Conservation (phyloP, 2,329 filamentous ascomycete species). For the Nemania diffusa region DNA sequence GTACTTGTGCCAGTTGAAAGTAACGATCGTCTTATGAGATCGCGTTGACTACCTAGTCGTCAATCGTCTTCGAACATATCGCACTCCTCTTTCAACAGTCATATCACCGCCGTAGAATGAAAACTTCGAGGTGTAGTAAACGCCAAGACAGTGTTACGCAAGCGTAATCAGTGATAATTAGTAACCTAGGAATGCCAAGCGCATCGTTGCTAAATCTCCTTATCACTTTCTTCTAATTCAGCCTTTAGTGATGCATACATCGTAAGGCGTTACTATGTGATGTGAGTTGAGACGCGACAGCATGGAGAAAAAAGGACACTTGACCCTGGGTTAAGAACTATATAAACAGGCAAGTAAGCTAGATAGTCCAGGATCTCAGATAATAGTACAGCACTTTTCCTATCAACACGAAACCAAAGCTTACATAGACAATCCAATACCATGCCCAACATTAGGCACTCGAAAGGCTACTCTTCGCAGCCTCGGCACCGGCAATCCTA, state of each 20-base stretch:
- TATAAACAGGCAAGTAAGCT: neutral
- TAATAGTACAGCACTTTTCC: neutral
- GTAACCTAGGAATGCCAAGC: neutral
- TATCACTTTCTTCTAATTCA: neutral
- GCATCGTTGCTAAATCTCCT: neutral
- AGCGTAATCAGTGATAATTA: neutral
- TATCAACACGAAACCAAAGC: neutral
- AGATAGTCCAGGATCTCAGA: neutral
- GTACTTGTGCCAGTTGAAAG: no score
- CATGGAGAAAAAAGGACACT: neutral
- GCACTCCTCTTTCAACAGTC: no score
- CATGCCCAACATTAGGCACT: neutral
- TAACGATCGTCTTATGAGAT: no score
- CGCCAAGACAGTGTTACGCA: neutral
- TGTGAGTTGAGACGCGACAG: neutral
- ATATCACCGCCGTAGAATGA: neutral
- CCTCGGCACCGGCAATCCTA: slow-evolving; percentile 63
- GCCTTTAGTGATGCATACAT: neutral
- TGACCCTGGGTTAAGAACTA: neutral
- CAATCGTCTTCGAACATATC: neutral
- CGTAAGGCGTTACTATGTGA: neutral
- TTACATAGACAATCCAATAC: neutral
- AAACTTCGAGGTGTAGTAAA: neutral
- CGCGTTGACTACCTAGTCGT: neutral
- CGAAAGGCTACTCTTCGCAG: slow-evolving; percentile 48